Evolutionary conservation across 495 filamentous ascomycete genomes (phyloP).

Genomic region (Oidiodendron maius): DNA sequence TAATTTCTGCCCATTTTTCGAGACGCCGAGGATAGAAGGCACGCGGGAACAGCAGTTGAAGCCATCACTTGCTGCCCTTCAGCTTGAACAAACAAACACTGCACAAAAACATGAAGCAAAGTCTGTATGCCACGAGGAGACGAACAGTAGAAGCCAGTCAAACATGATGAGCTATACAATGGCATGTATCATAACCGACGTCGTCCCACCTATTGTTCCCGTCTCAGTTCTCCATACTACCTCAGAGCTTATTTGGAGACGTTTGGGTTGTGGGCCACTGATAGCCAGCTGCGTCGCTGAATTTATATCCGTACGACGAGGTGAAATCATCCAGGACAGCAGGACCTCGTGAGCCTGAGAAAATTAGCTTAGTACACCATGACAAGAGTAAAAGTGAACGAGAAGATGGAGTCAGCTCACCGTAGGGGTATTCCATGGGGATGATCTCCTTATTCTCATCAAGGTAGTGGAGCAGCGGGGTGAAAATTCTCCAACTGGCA

Average conservation of each 20-base stretch:
- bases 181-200: conserved; percentile 6
- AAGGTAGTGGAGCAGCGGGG: conserved; percentile 92
- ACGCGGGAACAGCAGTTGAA: not conserved
- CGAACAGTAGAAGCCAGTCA: not conserved
- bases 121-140: not conserved
- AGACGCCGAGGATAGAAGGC: not conserved
- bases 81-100: not conserved
- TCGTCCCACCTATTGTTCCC: conserved; percentile 18
- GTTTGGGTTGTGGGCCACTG: conserved; percentile 74
- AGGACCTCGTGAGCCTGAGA: conserved; percentile 85
- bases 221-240: conserved; percentile 7
- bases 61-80: not conserved
- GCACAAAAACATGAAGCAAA: not conserved
- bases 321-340: conserved; percentile 98
- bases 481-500: conserved; percentile 98
- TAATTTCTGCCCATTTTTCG: not conserved
- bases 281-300: conserved; percentile 94
- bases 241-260: conserved; percentile 24
- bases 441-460: conserved; percentile 99
- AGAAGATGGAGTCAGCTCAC: conserved; percentile 47
- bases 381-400: not conserved
- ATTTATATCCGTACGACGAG: conserved; percentile 95
- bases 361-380: conserved; percentile 10
- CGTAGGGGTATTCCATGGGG: conserved; percentile 99
- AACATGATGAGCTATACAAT: conserved; percentile 1